phyloP scores from a whole-genome alignment of 129 eudicot genomes.

The Lactuca sativa region DNA sequence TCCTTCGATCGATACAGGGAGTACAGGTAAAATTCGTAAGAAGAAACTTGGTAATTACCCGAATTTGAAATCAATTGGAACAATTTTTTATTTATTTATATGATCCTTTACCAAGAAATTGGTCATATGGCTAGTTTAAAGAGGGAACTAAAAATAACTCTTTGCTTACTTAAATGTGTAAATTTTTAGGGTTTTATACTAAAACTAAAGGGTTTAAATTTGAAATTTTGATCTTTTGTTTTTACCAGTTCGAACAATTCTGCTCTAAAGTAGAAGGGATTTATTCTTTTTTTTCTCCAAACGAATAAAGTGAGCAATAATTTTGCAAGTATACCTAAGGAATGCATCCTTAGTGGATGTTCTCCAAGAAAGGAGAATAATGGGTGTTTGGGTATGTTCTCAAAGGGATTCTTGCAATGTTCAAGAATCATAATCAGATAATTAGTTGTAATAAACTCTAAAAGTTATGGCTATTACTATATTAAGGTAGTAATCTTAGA shows the following conservation, averaged over 20 bases:
- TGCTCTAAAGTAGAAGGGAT: constrained; percentile 27
- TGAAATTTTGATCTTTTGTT: not conserved
- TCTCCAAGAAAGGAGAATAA: not conserved
- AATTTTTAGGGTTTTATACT: not conserved
- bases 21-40: constrained; percentile 53
- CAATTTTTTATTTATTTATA: too few relatives aligned
- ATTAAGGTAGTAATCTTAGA: not conserved
- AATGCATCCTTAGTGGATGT: constrained; percentile 14
- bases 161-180: not conserved
- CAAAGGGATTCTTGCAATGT: not conserved
- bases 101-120: too few relatives aligned
- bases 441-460: not conserved
- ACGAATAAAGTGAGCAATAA: constrained; percentile 16
- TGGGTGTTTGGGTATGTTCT: constrained; percentile 6
- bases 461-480: not conserved
- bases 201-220: constrained; percentile 1
- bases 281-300: constrained; percentile 1
- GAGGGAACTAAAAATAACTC: not conserved
- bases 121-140: too few relatives aligned
- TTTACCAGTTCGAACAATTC: constrained; percentile 9
- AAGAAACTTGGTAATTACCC: not conserved
- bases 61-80: constrained; percentile 2
- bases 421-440: not conserved
- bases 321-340: constrained; percentile 8
- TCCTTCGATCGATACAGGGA: constrained; percentile 91